Conservation (phyloP, 345 rosid genomes). For the Gynandropsis gynandra region DNA sequence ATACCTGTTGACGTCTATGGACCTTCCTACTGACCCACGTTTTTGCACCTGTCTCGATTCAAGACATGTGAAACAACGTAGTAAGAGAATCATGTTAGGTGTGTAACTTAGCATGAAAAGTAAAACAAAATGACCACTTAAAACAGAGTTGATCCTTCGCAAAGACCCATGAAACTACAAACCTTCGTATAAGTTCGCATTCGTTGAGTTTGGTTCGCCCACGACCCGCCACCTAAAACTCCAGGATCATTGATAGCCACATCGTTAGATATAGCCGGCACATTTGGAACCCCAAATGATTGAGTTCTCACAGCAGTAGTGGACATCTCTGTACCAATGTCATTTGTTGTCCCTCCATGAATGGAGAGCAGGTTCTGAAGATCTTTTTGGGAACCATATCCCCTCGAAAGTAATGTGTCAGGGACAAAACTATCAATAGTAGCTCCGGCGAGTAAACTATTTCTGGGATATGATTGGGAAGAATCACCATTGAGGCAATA, state of each 20-base stretch:
- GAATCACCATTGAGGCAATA: conserved; percentile 65
- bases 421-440: conserved; percentile 63
- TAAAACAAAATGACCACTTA: not conserved
- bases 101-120: too few species aligned
- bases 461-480: conserved; percentile 56
- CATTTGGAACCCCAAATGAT: conserved; percentile 80
- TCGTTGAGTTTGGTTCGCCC: conserved; percentile 79
- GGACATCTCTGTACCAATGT: conserved; percentile 84
- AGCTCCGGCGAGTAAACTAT: conserved; percentile 50
- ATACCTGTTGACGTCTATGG: conserved; percentile 88
- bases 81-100: not conserved
- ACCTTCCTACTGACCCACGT: conserved; percentile 96
- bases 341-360: conserved; percentile 67
- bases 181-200: conserved; percentile 98
- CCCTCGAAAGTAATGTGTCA: conserved; percentile 74
- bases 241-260: conserved; percentile 66
- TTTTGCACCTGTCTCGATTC: conserved; percentile 65
- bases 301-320: conserved; percentile 85
- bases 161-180: not conserved
- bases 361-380: conserved; percentile 82
- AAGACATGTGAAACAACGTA: not conserved
- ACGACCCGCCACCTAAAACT: conserved; percentile 65
- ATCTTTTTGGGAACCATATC: conserved; percentile 89
- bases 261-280: conserved; percentile 71
- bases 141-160: not conserved